Base-by-base conservation (phyloP, 768 basidiomycete genomes). In the Xerocomellus amylosporus region DNA sequence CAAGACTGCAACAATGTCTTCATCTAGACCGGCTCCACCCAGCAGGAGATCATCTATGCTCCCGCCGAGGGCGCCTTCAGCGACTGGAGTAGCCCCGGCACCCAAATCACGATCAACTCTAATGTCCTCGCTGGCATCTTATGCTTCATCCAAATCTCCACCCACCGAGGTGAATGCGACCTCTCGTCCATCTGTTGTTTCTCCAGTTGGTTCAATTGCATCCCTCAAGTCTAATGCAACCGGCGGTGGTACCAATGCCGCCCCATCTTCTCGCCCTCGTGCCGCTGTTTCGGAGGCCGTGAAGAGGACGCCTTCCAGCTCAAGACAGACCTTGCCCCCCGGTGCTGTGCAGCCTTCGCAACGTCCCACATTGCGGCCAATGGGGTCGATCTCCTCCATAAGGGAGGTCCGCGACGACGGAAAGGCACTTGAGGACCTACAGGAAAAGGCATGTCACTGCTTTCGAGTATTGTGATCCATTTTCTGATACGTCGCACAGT, bases 371-470 rank as follows among this genome's bases (percentile, higher is more conserved):
- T 68, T 79, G 51, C 77, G 81, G 17, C 69, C 80, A 28, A 63
- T 81, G 37, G 73, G 77, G 24, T 90, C 89, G 14, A 83, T 90
- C 45, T 79, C 86, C n/a, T 89, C 89, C 9, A 84, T 90, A 54
- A 79, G 77, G 54, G 90, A 90, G 61, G 74, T 86, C 17, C 82
- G 79, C 56, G 85, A 84, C 57, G 84, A 84, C 58, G 74, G 71
- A n/a, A 82, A 81, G 62, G 78, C 70, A 13, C 58, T 83, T 20
- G 77, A 78, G 52, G 86, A 82, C 51, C 63, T 89, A 17, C 83
- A 85, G 66, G 73, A 66, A 46, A 83, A 88, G 79, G 88, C 81
- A 65, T 31, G 71, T 8, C 31, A 20, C 46, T 47, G 8, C 44
- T 39, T 47, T 37, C 6, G 39, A 20, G 43, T 33, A 19, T 33